Percentiles rank a stretch among this genome's conserved stretches.
phyloP scores from a whole-genome alignment of 2,329 filamentous ascomycete species.

The Elsinoe australis region DNA sequence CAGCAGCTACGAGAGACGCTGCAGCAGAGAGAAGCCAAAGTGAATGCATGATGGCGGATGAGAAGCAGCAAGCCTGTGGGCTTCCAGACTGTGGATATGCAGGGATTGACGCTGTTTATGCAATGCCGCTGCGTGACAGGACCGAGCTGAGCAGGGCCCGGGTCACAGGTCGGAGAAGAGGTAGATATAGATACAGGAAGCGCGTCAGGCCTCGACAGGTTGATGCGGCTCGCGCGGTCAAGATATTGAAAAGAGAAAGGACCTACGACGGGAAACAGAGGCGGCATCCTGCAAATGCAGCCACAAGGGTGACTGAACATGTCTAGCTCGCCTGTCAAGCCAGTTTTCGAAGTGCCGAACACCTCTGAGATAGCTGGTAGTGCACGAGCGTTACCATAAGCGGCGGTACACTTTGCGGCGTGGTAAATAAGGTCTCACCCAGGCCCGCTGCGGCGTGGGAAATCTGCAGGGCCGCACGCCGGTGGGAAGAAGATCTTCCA shows the following conservation, averaged over 20 bases:
- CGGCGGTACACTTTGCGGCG: background rate
- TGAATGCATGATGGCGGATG: background rate
- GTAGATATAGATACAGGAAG: too few relatives aligned
- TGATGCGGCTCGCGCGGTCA: background rate
- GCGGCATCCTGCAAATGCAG: conserved; percentile 12
- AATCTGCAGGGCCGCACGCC: conserved; percentile 11
- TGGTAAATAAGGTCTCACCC: background rate
- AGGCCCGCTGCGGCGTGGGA: conserved; percentile 9
- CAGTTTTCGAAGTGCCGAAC: conserved; percentile 8
- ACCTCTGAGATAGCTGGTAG: background rate
- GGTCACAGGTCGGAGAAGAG: too few relatives aligned
- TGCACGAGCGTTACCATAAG: background rate
- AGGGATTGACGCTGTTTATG: too few relatives aligned
- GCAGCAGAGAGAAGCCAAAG: conserved; percentile 12
- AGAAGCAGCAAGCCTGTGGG: background rate
- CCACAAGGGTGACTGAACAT: conserved; percentile 14
- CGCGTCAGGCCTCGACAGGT: too few relatives aligned
- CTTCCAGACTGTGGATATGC: background rate
- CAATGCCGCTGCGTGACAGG: too few relatives aligned
- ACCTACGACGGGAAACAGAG: conserved; percentile 6
- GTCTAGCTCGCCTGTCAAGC: conserved; percentile 13
- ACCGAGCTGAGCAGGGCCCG: too few relatives aligned
- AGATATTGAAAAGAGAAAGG: background rate
- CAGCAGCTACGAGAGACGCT: conserved; percentile 19
- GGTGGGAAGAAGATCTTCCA: conserved; percentile 3